Evolutionary conservation across 2,329 filamentous ascomycete genomes (phyloP), one percentile per base, ranked within the genome.

Genomic region (Chaetomium globosum): DNA sequence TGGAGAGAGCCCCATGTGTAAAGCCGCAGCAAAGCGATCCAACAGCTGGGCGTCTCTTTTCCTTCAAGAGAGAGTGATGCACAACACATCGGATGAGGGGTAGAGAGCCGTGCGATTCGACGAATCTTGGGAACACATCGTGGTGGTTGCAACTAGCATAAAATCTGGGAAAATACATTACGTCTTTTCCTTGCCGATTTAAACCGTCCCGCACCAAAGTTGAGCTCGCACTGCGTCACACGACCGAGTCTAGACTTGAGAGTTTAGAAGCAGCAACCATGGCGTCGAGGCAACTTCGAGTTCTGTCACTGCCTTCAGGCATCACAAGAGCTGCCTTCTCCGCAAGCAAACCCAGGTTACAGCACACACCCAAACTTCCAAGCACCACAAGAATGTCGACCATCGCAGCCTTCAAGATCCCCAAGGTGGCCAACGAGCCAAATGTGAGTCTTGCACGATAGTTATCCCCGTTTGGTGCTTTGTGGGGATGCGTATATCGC

Each of bases 371-470:
- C 54, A 58, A 58, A 23, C 54, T 59, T 21, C 21, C 33, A 6
- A 65, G 49, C 55, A 60, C 49, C 7, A 46, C 57, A 51, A 79
- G 74, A 59, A 72, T 74, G 72, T 79, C 88, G 64, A 89, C 87
- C 8, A 82, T 96, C 69, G 93, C 93, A 58, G 84, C 87, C 67
- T 98, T 97, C 85, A 94, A 92, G 82, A 86, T 93, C 59, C 95
- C 95, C 58, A 88, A 88, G 69, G 87, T 97, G 72, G 82, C 86
- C 75, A 99, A 99, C 76, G 95, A 99, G 81, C 92, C 92, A n/a
- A 99, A 97, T 77, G 93, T 97, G 79, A 77, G 91, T 83, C 49
- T 36, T 16, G 49, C 55, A 26, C 26, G 23, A 19, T 5, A n/a
- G n/a, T n/a, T n/a, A 39, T n/a, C 23, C 52, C 26, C 28, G 33